These are phyloP conservation scores for Scenedesmus sp. DNA, from an alignment of 163 green algal species.

Conservation along the genomic window DNA sequence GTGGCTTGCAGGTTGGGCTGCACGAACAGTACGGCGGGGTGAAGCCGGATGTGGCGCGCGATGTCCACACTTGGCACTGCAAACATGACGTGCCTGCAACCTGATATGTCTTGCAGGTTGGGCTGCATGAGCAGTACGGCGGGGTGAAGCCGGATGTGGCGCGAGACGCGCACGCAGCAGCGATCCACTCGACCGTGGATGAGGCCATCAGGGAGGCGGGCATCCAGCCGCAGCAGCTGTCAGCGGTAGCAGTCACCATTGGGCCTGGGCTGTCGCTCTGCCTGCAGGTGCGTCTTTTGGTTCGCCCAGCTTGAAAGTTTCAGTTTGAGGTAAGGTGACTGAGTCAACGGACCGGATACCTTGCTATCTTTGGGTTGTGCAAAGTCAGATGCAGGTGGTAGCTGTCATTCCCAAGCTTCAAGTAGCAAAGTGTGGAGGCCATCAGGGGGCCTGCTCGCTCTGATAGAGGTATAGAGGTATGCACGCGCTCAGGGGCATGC, in stretches of 20 bases:
- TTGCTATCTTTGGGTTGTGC: no score
- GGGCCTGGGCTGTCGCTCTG: conserved; percentile 96
- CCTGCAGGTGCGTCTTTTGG: conserved; percentile 91
- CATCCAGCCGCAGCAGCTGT: conserved; percentile 77
- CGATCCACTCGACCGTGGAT: conserved; percentile 91
- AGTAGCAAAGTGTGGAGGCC: no score
- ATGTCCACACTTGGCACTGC: background rate
- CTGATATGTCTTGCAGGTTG: conserved; percentile 68
- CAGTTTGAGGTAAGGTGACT: no score
- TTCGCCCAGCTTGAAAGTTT: no score
- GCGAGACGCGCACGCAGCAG: conserved; percentile 89
- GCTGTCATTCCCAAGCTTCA: no score
- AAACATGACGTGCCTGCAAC: no score
- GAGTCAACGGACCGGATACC: no score
- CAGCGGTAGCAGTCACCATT: conserved; percentile 94
- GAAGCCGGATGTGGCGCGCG: background rate
- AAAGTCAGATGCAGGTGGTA: no score
- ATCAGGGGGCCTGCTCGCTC: no score
- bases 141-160: conserved; percentile 97
- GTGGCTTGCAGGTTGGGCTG: background rate
- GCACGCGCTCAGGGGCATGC: no score
- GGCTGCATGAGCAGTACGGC: conserved; percentile 95
- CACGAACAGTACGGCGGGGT: background rate
- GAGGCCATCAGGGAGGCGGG: conserved; percentile 77
- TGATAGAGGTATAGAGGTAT: no score